A percentile compares a stretch with the other conserved stretches of the same genome.
These are phyloP conservation scores for Picochlorum costavermella DNA, from an alignment of 139 green algal genomes.

Conservation along the genomic window DNA sequence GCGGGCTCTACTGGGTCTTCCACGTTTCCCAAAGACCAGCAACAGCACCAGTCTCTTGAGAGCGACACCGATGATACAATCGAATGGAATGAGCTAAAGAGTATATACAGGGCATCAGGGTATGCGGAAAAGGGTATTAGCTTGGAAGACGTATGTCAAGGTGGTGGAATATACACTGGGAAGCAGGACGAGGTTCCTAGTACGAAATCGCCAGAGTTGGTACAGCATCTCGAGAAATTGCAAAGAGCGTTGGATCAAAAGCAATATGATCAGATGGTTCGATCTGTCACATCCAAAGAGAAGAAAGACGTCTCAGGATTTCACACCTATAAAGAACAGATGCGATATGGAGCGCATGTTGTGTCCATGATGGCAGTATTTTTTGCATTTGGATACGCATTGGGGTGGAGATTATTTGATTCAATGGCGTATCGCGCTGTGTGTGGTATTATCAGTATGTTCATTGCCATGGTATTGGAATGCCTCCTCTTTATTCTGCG, in stretches of 20 bases:
- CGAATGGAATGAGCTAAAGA: background rate
- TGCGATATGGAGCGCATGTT: conserved; percentile 67
- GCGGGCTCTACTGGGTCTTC: no score
- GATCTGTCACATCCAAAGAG: conserved; percentile 38
- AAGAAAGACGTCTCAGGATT: conserved; percentile 23
- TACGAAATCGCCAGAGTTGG: conserved; percentile 36
- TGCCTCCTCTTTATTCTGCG: conserved; percentile 56
- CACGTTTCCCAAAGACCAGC: no score
- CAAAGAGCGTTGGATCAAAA: conserved; percentile 39
- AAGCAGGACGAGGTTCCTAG: background rate
- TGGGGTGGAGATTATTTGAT: conserved; percentile 19
- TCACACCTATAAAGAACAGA: conserved; percentile 50
- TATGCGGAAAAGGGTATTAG: background rate
- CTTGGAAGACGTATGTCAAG: background rate
- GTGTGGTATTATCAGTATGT: conserved; percentile 39
- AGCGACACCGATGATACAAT: background rate
- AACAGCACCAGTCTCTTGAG: no score
- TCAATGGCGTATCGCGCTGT: conserved; percentile 32
- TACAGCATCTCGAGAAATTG: conserved; percentile 40
- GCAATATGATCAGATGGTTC: conserved; percentile 37
- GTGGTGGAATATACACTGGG: background rate
- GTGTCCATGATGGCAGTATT: conserved; percentile 70
- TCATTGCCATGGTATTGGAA: conserved; percentile 52
- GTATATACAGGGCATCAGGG: background rate
- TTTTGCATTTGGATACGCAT: conserved; percentile 56